Base-by-base conservation (phyloP, 345 rosid species). In the Gossypium mustelinum region DNA sequence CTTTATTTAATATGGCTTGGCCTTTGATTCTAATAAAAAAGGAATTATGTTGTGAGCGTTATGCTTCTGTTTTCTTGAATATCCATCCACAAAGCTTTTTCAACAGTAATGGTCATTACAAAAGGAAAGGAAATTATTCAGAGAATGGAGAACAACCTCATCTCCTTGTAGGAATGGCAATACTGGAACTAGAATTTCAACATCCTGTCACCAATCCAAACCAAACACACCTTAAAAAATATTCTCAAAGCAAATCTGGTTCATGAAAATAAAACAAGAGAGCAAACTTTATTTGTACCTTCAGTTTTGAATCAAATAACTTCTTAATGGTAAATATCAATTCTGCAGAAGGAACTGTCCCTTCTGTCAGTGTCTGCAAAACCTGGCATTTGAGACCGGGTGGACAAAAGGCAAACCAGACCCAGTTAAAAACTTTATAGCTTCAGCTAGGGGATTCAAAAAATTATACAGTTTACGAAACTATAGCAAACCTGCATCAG, bases 111-210 rank as follows among this genome's bases (percentile, higher is more conserved):
- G 50, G 18, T 56, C 20, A 11, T 27, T 43, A 73, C 27, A 52
- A 66, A 7, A 60, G 22, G 72, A 60, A 59, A 61, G 43, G n/a
- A 73, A n/a, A 27, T 48, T 43, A 73, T 59, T 44, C 76, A 73
- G 68, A 59, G 78, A 27, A 68, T 41, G 9, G 64, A 81, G 70
- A 72, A 72, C 73, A 79, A 95, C 99, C 94, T 95, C 94, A 62
- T 93, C 94, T 85, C 93, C 84, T 14, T 92, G 87, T 77, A 95
- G 77, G 85, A 87, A 95, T 5, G 98, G 97, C 81, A 95, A 79
- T 64, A 93, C 74, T 72, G 99, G 98, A 83, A 91, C 80, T 68
- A 95, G 74, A 81, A 95, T 87, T 85, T 95, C 98, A 41, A 85
- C 86, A 81, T 95, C 96, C 99, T 95, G 92, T 29, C 77, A 83